Evolutionary conservation across 495 filamentous ascomycete genomes (phyloP).

Genomic region (Achaetomiella virescens): DNA sequence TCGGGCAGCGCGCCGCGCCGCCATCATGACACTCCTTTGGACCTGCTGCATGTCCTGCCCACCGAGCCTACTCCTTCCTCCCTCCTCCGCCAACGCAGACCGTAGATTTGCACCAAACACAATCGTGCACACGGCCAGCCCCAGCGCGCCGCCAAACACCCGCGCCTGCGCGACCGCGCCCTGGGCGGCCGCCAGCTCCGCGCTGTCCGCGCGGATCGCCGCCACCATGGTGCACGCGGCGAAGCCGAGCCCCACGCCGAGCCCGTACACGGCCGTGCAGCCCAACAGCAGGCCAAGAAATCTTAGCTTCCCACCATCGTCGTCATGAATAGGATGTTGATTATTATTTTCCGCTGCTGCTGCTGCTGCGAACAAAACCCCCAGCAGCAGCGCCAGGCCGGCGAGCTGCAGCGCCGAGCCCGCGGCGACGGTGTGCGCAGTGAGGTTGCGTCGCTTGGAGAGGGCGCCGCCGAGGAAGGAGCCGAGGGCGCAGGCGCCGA

Average conservation of each 20-base stretch:
- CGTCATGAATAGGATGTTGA: no score
- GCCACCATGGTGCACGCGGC: conserved; percentile 47
- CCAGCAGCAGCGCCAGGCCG: conserved; percentile 44
- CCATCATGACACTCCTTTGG: conserved; percentile 16
- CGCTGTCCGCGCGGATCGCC: conserved; percentile 39
- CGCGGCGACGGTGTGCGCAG: conserved; percentile 44
- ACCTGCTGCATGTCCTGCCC: conserved; percentile 16
- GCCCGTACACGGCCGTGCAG: conserved; percentile 49
- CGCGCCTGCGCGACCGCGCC: conserved; percentile 51
- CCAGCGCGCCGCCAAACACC: conserved; percentile 53
- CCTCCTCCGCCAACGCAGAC: conserved; percentile 13
- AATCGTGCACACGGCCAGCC: conserved; percentile 43
- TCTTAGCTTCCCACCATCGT: no score
- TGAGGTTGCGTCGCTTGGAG: conserved; percentile 42
- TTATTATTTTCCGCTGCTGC: no score
- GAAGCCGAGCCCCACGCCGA: conserved; percentile 48
- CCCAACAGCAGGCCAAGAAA: conserved; percentile 39
- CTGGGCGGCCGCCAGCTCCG: conserved; percentile 49
- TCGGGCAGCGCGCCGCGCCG: conserved; percentile 2
- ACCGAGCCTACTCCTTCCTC: conserved; percentile 13
- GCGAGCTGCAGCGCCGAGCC: conserved; percentile 47
- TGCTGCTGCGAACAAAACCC: neutral
- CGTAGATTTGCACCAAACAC: conserved; percentile 32
- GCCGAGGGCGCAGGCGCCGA: conserved; percentile 46
- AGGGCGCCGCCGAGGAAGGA: conserved; percentile 44